Base-by-base conservation (phyloP, 1,139 yeast species). In the Yamadazyma membranifaciens region DNA sequence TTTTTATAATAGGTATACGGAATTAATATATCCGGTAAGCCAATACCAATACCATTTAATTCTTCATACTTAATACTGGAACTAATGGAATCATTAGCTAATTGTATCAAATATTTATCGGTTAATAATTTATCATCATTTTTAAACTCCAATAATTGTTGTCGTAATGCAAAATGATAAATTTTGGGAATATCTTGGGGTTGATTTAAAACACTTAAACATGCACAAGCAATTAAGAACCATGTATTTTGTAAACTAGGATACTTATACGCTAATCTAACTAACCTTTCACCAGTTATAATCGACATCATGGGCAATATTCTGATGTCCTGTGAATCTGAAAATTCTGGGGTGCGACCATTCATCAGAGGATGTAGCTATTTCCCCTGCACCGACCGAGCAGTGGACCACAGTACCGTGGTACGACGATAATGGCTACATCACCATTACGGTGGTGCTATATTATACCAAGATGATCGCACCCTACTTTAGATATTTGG, bases 181-280 rank as follows among this genome's bases (percentile, higher is more conserved):
- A 89, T 60, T 41, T 70, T 71, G 3, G 96, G 92, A 32, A 89
- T 78, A 49, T 87, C 96, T 38, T 82, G 79, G 0, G 96, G 95
- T 46, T 75, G 78, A 56, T 89, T 89, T 54, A 92, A 81, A 9
- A 83, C 92, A 2, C 92, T 80, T 44, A 89, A 73, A 16, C 95
- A 79, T 0, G 94, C 87, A 12, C 95, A 87, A 0, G 96, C 92
- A 14, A 88, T 67, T 73, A 67, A 40, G 55, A 45, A 87, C 96
- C 97, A 89, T 24, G 78, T 59, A 48, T 58, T 63, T 51, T 67
- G 69, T 33, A 72, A 62, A 12, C 52, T 62, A 45, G 62, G 77
- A 52, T 58, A 85, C 59, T 57, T 71, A 63, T 46, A 87, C 65
- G 68, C 83, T 30, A 88, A 62, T 43, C 70, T 70, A 0, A 75